These are phyloP conservation scores for Aspergillus haitiensis DNA, from an alignment of 495 filamentous ascomycete genomes.

Conservation along the genomic window DNA sequence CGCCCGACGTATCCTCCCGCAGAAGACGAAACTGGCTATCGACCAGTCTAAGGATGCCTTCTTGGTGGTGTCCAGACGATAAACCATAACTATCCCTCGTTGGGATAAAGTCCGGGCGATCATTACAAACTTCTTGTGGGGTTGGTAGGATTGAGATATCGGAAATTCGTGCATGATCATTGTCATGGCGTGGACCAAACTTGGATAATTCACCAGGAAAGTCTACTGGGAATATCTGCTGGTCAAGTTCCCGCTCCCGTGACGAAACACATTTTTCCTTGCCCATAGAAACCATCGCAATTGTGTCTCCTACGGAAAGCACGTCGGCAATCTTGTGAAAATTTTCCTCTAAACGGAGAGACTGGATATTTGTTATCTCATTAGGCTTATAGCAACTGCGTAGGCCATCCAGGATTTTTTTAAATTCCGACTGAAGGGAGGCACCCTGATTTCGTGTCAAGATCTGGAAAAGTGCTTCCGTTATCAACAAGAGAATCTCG, in stretches of 20 bases:
- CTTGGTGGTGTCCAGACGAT: slow-evolving; percentile 43
- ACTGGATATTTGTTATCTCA: too few species aligned
- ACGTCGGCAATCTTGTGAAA: slow-evolving; percentile 7
- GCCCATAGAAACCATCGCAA: neutral
- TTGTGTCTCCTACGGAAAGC: slow-evolving; percentile 6
- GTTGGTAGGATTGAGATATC: slow-evolving; percentile 6
- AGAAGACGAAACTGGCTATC: slow-evolving; percentile 64
- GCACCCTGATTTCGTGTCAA: slow-evolving; percentile 10
- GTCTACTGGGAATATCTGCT: neutral
- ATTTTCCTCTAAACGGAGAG: neutral
- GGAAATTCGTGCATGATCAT: slow-evolving; percentile 8
- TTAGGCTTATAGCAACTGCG: neutral
- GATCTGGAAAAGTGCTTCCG: slow-evolving; percentile 6
- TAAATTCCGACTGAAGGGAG: slow-evolving; percentile 3
- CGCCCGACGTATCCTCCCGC: slow-evolving; percentile 61
- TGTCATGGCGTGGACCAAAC: slow-evolving; percentile 8
- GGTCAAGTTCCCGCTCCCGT: neutral
- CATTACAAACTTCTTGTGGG: slow-evolving; percentile 1
- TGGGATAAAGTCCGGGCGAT: slow-evolving; percentile 5
- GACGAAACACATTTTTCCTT: neutral
- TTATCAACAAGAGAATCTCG: slow-evolving; percentile 4
- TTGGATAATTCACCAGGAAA: slow-evolving; percentile 8
- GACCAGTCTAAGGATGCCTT: slow-evolving; percentile 53
- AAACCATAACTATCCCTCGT: neutral
- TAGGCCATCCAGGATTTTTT: slow-evolving; percentile 4